A percentile compares a stretch with the other conserved stretches of the same genome.
Evolutionary conservation across 495 filamentous ascomycete genomes (phyloP).

Genomic region (Rostrohypoxylon terebratum): DNA sequence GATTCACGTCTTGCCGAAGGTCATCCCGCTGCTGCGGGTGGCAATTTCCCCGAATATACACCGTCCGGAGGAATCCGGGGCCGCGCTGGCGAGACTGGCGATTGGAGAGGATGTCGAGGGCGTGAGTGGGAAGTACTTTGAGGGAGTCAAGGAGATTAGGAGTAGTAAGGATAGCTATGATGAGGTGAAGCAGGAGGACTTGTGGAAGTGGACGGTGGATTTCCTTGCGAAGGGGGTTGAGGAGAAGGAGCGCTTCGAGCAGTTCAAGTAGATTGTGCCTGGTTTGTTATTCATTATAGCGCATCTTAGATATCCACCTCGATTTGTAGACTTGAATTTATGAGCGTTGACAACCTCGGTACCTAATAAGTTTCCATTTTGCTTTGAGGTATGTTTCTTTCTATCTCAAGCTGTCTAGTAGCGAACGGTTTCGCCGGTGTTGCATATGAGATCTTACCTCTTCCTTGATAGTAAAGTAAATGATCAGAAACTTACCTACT

Average conservation of each 20-base stretch:
- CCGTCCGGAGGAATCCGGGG: constrained; percentile 53
- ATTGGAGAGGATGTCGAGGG: constrained; percentile 46
- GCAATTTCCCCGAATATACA: constrained; percentile 52
- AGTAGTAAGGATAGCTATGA: constrained; percentile 56
- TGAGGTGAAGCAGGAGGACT: constrained; percentile 58
- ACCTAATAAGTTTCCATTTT: neutral
- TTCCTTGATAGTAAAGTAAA: neutral
- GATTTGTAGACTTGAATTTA: neutral
- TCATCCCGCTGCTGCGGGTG: constrained; percentile 52
- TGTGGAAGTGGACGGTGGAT: constrained; percentile 64
- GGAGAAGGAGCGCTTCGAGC: constrained; percentile 50
- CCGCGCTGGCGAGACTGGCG: constrained; percentile 53
- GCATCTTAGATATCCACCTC: neutral
- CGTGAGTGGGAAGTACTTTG: constrained; percentile 55
- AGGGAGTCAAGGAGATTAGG: constrained; percentile 51
- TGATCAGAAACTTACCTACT: neutral
- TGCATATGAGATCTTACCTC: neutral
- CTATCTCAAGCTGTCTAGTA: too few species aligned
- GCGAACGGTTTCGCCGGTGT: neutral
- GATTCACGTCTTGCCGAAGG: constrained; percentile 51
- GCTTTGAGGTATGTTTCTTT: neutral
- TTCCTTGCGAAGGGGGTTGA: constrained; percentile 51
- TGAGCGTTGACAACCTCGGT: too few species aligned
- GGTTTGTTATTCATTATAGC: neutral
- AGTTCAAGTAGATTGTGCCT: constrained; percentile 17